These are phyloP conservation scores for Porpolomopsis calyptriformis DNA, from an alignment of 768 basidiomycete species.

Conservation along the genomic window DNA sequence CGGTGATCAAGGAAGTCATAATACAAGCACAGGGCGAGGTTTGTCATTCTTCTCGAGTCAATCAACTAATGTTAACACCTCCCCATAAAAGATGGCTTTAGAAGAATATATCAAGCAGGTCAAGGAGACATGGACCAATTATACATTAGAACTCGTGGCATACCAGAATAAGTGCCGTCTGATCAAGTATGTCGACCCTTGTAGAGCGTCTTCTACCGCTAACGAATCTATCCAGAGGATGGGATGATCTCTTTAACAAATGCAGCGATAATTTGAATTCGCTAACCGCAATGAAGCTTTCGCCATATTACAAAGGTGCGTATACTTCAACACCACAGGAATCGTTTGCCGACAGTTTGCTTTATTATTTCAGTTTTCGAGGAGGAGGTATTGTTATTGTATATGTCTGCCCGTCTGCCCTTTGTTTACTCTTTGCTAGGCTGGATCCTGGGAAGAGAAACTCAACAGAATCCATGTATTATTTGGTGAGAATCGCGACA, in stretches of 20 bases:
- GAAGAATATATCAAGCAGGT: conserved; percentile 96
- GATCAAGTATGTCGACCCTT: conserved; percentile 47
- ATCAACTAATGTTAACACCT: conserved; percentile 20
- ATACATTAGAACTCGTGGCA: conserved; percentile 91
- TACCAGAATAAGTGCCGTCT: conserved; percentile 98
- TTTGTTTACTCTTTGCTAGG: conserved; percentile 28
- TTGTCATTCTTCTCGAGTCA: conserved; percentile 5
- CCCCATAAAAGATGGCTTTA: conserved; percentile 95
- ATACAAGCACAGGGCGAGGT: conserved; percentile 97
- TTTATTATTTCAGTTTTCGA: conserved; percentile 54
- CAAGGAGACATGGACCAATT: conserved; percentile 93
- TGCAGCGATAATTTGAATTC: conserved; percentile 97
- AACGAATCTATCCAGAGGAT: conserved; percentile 47
- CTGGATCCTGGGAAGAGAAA: conserved; percentile 93
- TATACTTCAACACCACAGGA: not conserved
- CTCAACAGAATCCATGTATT: conserved; percentile 93
- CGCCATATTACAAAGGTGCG: conserved; percentile 93
- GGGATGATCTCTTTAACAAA: conserved; percentile 95
- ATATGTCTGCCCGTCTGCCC: not conserved
- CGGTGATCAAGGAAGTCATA: conserved; percentile 85
- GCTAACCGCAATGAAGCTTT: conserved; percentile 91
- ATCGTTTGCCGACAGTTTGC: conserved; percentile 1
- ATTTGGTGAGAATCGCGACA: conserved; percentile 51
- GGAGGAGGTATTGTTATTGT: conserved; percentile 50
- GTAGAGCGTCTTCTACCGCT: conserved; percentile 5